Evolutionary conservation across 1,284 basidiomycete genomes (phyloP).

Genomic region (Vanrija pseudolonga): DNA sequence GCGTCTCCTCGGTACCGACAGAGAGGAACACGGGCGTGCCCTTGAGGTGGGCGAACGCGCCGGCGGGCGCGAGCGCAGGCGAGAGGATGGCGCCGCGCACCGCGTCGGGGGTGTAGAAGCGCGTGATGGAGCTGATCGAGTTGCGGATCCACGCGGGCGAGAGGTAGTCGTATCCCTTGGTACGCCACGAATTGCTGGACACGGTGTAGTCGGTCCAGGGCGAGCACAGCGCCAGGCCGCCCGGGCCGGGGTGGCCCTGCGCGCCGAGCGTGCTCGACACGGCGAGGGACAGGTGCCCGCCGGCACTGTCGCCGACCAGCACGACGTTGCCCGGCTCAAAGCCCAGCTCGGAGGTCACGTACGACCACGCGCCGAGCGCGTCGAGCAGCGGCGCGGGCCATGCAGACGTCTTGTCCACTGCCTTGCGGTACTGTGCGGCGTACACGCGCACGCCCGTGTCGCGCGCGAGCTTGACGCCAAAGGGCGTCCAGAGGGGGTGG

Average conservation of each 20-base stretch:
- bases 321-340: constrained; percentile 12
- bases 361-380: constrained; percentile 17
- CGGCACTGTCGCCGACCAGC: constrained; percentile 17
- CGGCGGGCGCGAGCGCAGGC: constrained; percentile 16
- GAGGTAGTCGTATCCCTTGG: constrained; percentile 14
- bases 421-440: constrained; percentile 18
- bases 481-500: constrained; percentile 12
- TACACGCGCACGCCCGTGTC: constrained; percentile 9
- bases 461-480: constrained; percentile 8
- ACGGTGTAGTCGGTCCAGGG: constrained; percentile 57
- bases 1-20: constrained; percentile 34
- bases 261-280: constrained; percentile 15
- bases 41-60: constrained; percentile 20
- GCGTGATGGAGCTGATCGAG: constrained; percentile 11
- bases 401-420: not conserved
- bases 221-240: constrained; percentile 56
- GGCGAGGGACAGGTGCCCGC: constrained; percentile 12
- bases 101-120: constrained; percentile 14
- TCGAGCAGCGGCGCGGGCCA: constrained; percentile 20
- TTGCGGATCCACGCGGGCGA: not conserved
- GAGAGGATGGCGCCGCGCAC: constrained; percentile 16
- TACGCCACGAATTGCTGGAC: constrained; percentile 16
- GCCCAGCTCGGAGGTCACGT: constrained; percentile 8
- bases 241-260: constrained; percentile 47
- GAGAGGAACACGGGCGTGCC: constrained; percentile 28